Evolutionary conservation across 345 rosid species (phyloP), one percentile per base, ranked within the genome.

Genomic region (Cardamine occulta): DNA sequence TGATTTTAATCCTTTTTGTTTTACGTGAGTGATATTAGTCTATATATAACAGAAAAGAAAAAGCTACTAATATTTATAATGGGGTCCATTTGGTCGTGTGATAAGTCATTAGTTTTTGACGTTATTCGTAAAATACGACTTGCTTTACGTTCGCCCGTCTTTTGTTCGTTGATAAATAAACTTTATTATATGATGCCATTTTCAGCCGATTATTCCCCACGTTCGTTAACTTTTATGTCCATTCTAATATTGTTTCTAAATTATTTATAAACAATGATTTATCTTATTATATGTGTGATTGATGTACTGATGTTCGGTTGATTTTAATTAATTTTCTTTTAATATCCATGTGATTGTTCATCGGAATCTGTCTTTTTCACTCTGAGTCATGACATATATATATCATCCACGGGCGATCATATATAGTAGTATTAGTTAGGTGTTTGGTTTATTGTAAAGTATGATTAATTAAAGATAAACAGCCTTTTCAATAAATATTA

Each of bases 131-230:
- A 71, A 71, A 71, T 64, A 77, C 21, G 35, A 48, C 26, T 63
- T 70, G 60, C 71, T 63, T 77, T 63, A 47, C 75, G 60, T 55
- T 75, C 64, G 80, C 80, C 80, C 80, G 75, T 63, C 71, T 63
- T 76, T 70, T 76, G 71, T 54, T 63, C 17, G 65, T 70, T n/a
- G 42, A 69, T 42, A 18, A 48, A 42, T 18, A 48, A 35, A 67
- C 15, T 21, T 51, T 48, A 24, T 19, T 51, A 61, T 61, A 52
- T 52, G 64, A 61, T 62, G 23, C 39, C 69, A 76, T 53, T 61
- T 69, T 29, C 56, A 75, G 79, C 63, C 56, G 63, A 60, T 19
- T 14, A 37, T 59, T 28, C 19, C 60, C 35, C 69, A 75, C 40
- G 74, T 75, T 60, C 47, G 6, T 60, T 29, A 8, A 42, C 80